A percentile compares a stretch with the other conserved stretches of the same genome.
Conservation (phyloP, 1,284 basidiomycete genomes). For the Boletellus dicymbophilus region DNA sequence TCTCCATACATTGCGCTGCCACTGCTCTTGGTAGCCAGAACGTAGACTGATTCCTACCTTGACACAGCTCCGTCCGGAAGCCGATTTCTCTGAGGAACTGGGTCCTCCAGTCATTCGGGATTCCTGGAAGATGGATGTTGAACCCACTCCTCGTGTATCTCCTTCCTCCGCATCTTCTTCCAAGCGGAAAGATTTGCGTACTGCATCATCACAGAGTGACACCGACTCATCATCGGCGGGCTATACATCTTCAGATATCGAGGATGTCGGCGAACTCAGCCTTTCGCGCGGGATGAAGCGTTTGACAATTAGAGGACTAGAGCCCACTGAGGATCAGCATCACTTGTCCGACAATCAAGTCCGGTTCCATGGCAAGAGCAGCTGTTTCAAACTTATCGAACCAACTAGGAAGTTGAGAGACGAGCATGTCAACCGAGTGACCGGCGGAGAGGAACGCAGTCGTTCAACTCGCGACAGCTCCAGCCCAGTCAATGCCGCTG, state of each 20-base stretch:
- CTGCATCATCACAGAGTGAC: constrained; percentile 25
- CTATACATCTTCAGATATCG: constrained; percentile 40
- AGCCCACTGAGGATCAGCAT: constrained; percentile 28
- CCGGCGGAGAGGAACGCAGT: constrained; percentile 17
- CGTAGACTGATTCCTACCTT: constrained; percentile 12
- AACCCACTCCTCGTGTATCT: constrained; percentile 10
- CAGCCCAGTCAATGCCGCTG: constrained; percentile 24
- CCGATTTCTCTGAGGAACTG: constrained; percentile 66
- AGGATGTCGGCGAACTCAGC: constrained; percentile 40
- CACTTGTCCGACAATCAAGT: constrained; percentile 35
- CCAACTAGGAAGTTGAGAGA: constrained; percentile 53
- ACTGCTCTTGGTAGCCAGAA: neutral
- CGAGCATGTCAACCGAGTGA: constrained; percentile 40
- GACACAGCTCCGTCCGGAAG: constrained; percentile 64
- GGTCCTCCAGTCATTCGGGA: constrained; percentile 71
- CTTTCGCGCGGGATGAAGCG: constrained; percentile 40
- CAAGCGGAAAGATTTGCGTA: constrained; percentile 14
- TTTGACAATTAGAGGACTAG: constrained; percentile 40
- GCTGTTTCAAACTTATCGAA: constrained; percentile 54
- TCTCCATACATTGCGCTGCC: neutral
- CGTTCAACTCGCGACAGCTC: constrained; percentile 17
- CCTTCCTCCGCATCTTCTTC: constrained; percentile 20
- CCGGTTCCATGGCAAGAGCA: constrained; percentile 66
- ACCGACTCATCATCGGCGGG: constrained; percentile 37
- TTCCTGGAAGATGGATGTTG: constrained; percentile 62